These are phyloP conservation scores for Fusarium papillatum DNA, from an alignment of 2,329 filamentous ascomycete genomes.

Conservation along the genomic window DNA sequence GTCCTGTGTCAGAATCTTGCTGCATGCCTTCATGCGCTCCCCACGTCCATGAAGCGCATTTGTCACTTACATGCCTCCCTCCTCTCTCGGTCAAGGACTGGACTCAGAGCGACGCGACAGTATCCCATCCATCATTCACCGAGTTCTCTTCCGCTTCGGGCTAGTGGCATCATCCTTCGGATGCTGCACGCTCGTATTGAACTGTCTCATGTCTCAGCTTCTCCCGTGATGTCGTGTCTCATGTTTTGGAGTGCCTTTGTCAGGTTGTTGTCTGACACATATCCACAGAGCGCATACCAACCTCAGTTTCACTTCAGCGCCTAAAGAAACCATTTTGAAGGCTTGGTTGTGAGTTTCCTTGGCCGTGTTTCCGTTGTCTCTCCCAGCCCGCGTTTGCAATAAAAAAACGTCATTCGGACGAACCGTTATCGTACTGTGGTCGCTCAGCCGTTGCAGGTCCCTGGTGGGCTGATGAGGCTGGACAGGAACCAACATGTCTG, in stretches of 20 bases:
- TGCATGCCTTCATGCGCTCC: conserved; percentile 15
- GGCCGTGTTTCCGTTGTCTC: conserved; percentile 9
- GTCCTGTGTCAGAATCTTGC: background rate
- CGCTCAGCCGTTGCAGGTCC: background rate
- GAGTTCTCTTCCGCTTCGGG: conserved; percentile 16
- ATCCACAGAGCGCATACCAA: conserved; percentile 26
- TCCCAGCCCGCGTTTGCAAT: conserved; percentile 16
- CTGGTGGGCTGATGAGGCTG: conserved; percentile 2
- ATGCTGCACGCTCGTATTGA: conserved; percentile 22
- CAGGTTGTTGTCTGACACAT: conserved; percentile 29
- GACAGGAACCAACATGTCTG: background rate
- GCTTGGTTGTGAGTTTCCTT: background rate
- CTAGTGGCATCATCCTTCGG: conserved; percentile 15
- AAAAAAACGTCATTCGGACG: conserved; percentile 12
- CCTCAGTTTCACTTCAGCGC: conserved; percentile 25
- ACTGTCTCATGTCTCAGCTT: conserved; percentile 29
- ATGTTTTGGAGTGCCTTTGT: conserved; percentile 24
- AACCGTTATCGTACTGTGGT: conserved; percentile 1
- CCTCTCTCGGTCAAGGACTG: conserved; percentile 14
- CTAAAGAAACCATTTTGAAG: conserved; percentile 9
- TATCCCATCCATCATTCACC: conserved; percentile 12
- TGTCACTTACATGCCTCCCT: conserved; percentile 6
- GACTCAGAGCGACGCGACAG: conserved; percentile 1
- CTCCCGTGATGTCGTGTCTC: conserved; percentile 38
- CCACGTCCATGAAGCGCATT: conserved; percentile 10